Percentiles rank a stretch among this genome's conserved stretches.
These are phyloP conservation scores for Ogataea minuta DNA, from an alignment of 805 yeast species.

Conservation along the genomic window DNA sequence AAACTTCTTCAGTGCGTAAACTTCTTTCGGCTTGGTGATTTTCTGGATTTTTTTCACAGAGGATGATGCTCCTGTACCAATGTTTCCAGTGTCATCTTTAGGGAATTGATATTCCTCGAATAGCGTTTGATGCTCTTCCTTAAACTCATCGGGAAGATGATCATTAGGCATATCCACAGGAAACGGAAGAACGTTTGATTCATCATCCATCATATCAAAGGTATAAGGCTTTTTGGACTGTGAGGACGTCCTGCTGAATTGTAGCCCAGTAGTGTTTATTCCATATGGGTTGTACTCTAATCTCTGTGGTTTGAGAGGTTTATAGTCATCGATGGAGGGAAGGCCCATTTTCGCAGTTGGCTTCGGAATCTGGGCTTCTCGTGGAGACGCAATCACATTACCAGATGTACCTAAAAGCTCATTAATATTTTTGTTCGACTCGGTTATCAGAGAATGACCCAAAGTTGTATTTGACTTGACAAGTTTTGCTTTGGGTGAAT, in stretches of 20 bases:
- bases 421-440: slow-evolving; percentile 19
- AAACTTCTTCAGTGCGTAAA: slow-evolving; percentile 73
- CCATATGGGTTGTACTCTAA: slow-evolving; percentile 70
- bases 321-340: slow-evolving; percentile 31
- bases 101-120: slow-evolving; percentile 56
- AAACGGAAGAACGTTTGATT: slow-evolving; percentile 52
- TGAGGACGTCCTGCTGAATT: slow-evolving; percentile 14
- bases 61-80: slow-evolving; percentile 78
- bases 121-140: slow-evolving; percentile 50
- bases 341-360: slow-evolving; percentile 25
- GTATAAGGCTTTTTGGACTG: slow-evolving; percentile 24
- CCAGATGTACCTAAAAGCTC: slow-evolving; percentile 25
- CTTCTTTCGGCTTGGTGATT: slow-evolving; percentile 39
- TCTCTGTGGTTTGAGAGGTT: slow-evolving; percentile 30
- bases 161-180: slow-evolving; percentile 75
- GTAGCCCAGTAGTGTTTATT: slow-evolving; percentile 34
- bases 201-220: slow-evolving; percentile 33
- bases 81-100: slow-evolving; percentile 43
- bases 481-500: slow-evolving; percentile 4
- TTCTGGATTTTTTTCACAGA: slow-evolving; percentile 56
- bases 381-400: slow-evolving; percentile 24
- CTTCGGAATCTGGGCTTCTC: slow-evolving; percentile 14
- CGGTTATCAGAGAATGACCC: slow-evolving; percentile 11
- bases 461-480: slow-evolving; percentile 10
- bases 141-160: slow-evolving; percentile 54